Evolutionary conservation across 306 rosid genomes (phyloP).

Genomic region (Mimosa bimucronata): DNA sequence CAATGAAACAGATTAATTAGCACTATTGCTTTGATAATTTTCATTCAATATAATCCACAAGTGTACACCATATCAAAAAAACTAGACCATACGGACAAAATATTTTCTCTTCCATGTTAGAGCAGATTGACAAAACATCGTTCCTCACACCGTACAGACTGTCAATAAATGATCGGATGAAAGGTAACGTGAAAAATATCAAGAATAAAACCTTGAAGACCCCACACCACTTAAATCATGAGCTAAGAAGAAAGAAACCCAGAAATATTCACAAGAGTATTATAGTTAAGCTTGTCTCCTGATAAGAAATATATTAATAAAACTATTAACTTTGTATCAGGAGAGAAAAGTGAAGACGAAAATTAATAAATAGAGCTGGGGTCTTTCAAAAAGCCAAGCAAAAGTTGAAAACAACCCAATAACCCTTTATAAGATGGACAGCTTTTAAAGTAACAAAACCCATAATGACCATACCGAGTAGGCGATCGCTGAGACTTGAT

Average conservation of each 20-base stretch:
- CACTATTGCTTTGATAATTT: too few species aligned
- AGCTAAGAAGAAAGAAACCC: constrained; percentile 36
- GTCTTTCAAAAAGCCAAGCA: too few species aligned
- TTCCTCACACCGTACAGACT: not conserved
- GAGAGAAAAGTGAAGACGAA: too few species aligned
- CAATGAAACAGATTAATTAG: too few species aligned
- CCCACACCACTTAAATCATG: constrained; percentile 44
- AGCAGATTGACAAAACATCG: not conserved
- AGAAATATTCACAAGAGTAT: constrained; percentile 17
- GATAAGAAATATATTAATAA: not conserved
- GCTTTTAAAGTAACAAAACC: constrained; percentile 6
- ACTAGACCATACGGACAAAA: not conserved
- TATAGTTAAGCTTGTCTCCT: not conserved
- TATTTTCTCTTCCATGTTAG: not conserved
- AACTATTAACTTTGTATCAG: too few species aligned
- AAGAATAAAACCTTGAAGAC: constrained; percentile 30
- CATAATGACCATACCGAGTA: constrained; percentile 39
- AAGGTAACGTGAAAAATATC: constrained; percentile 4
- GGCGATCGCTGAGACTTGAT: constrained; percentile 56
- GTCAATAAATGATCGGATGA: not conserved
- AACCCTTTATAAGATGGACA: not conserved
- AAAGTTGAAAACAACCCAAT: too few species aligned
- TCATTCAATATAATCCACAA: too few species aligned
- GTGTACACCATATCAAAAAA: constrained; percentile 16
- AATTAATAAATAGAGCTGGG: too few species aligned